Evolutionary conservation across 2,329 filamentous ascomycete species (phyloP), one percentile per base, ranked within the genome.

Genomic region (Apiospora phragmitis): DNA sequence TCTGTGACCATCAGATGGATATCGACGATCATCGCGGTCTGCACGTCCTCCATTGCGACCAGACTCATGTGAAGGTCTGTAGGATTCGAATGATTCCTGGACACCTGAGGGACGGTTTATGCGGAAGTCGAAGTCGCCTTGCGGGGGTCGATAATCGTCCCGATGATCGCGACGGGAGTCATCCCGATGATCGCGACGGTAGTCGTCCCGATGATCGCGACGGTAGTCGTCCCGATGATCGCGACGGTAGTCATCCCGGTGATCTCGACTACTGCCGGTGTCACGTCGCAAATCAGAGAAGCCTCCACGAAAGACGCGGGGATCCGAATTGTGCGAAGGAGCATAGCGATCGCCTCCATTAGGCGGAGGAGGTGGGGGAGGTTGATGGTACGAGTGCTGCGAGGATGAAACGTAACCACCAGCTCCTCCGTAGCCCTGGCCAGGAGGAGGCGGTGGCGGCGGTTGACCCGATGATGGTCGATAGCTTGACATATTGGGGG

Each of bases 101-200:
- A 89, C 80, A 5, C 87, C 87, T 0, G 83, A 74, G 4, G 88
- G 87, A 68, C 86, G 86, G 14, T 88, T 84, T 55, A 85, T 79
- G 8, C 86, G 85, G 71, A 90, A 90, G 0, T 85, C 87, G 75
- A 90, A 90, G 68, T 89, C 87, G 47, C 87, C 78, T 68, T 82
- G 82, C 14, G 84, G 83, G 8, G 81, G 81, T 0, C 77, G 79
- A 67, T 79, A 79, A 43, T 79, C 75, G 32, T 77, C 72, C 26
- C 72, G 74, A 11, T 71, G 70, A 35, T 73, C 69, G 65, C 41
- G 41, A 42, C 41, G 41, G 41, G 14, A 42, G n/a, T n/a, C n/a
- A n/a, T n/a, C n/a, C n/a, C n/a, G n/a, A n/a, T n/a, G n/a, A n/a
- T n/a, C n/a, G n/a, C 71, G 45, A 32, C 76, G 38, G 38, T 41